Conservation (phyloP, 345 rosid genomes). For the Lepidium sativum region DNA sequence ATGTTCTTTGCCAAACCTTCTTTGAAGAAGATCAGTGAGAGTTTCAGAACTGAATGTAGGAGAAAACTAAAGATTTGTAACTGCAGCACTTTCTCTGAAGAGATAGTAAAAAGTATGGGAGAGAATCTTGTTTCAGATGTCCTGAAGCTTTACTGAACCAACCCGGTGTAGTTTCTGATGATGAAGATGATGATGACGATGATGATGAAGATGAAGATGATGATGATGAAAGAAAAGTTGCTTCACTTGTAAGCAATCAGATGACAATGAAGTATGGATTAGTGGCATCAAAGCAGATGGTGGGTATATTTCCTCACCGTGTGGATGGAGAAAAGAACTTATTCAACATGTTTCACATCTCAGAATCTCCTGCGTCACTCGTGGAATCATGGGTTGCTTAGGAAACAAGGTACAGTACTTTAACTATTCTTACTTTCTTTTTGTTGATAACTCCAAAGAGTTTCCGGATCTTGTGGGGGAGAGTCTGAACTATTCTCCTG, state of each 20-base stretch:
- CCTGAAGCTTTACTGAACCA: conserved; percentile 45
- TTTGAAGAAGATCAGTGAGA: conserved; percentile 65
- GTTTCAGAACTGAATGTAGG: conserved; percentile 65
- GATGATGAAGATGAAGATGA: conserved; percentile 25
- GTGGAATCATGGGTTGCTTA: conserved; percentile 89
- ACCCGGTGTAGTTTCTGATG: conserved; percentile 53
- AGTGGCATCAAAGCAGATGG: conserved; percentile 89
- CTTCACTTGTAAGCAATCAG: conserved; percentile 26
- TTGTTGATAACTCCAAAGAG: no score
- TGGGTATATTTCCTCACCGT: conserved; percentile 87
- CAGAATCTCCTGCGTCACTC: conserved; percentile 56
- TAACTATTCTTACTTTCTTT: no score
- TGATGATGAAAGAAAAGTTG: conserved; percentile 11
- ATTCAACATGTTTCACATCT: conserved; percentile 70
- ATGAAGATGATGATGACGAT: conserved; percentile 51
- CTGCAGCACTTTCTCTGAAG: conserved; percentile 37
- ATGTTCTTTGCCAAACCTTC: conserved; percentile 66
- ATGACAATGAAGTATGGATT: conserved; percentile 57
- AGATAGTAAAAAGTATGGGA: conserved; percentile 47
- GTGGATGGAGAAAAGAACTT: conserved; percentile 81
- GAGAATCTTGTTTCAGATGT: conserved; percentile 65
- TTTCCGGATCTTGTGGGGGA: no score
- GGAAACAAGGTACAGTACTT: conserved; percentile 71
- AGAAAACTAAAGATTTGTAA: conserved; percentile 79
- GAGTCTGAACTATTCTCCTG: no score